These are phyloP conservation scores for Didymosphaeria variabile DNA, from an alignment of 2,329 filamentous ascomycete genomes.

Conservation along the genomic window DNA sequence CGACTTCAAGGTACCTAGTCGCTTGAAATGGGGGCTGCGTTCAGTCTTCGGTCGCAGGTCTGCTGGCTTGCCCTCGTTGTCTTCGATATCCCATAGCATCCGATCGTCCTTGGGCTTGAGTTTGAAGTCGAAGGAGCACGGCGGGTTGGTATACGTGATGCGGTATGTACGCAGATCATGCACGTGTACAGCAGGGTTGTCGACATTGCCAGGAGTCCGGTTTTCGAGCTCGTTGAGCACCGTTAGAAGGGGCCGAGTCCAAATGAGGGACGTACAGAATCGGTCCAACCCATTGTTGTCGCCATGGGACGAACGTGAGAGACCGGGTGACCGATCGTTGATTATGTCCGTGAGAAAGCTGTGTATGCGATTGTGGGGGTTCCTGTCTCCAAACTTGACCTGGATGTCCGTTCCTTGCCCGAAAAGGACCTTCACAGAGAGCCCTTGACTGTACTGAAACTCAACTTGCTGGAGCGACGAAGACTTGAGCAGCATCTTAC, in stretches of 20 bases:
- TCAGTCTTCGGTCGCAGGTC: constrained; percentile 38
- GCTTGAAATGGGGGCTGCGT: constrained; percentile 36
- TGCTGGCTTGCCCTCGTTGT: constrained; percentile 34
- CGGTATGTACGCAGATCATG: constrained; percentile 49
- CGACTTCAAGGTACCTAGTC: constrained; percentile 39
- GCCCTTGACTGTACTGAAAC: constrained; percentile 72
- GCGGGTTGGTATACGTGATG: constrained; percentile 52
- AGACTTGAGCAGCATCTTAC: constrained; percentile 66
- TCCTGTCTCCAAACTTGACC: constrained; percentile 68
- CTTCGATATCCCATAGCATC: constrained; percentile 50
- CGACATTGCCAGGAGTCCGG: constrained; percentile 46
- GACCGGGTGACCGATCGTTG: constrained; percentile 65
- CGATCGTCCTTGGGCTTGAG: constrained; percentile 43
- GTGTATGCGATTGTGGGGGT: constrained; percentile 72
- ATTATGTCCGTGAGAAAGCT: constrained; percentile 67
- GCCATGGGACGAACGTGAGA: constrained; percentile 64
- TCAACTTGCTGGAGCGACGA: constrained; percentile 66
- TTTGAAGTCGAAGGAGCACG: constrained; percentile 51
- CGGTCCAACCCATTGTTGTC: constrained; percentile 59
- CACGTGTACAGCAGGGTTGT: constrained; percentile 45
- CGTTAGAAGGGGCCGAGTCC: constrained; percentile 71
- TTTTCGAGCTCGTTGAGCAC: constrained; percentile 69
- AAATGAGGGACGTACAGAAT: constrained; percentile 66
- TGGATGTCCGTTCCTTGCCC: constrained; percentile 57
- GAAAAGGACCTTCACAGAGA: constrained; percentile 67